phyloP scores from a whole-genome alignment of 2,329 filamentous ascomycete genomes.

The Cordyceps militaris region DNA sequence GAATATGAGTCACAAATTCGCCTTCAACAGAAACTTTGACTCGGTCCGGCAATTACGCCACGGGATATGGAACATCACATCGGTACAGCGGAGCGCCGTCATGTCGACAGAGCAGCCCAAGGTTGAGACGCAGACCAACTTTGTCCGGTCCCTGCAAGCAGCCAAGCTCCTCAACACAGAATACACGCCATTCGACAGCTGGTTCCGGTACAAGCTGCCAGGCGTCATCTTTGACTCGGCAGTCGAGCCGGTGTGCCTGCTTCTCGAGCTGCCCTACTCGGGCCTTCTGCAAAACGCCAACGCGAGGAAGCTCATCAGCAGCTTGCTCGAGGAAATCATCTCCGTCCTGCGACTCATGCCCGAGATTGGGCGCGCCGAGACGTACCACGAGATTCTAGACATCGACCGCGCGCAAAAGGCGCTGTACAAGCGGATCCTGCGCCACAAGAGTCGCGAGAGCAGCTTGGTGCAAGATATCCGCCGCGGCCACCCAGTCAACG shows the following conservation, averaged over 20 bases:
- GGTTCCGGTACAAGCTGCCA: conserved; percentile 70
- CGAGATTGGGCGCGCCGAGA: conserved; percentile 58
- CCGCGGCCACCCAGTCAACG: conserved; percentile 58
- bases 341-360: conserved; percentile 66
- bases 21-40: conserved; percentile 31
- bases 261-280: conserved; percentile 71
- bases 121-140: conserved; percentile 16
- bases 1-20: conserved; percentile 44
- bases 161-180: conserved; percentile 13
- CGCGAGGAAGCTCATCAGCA: conserved; percentile 58
- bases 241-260: conserved; percentile 72
- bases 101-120: conserved; percentile 16
- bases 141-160: conserved; percentile 16
- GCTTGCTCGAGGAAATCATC: conserved; percentile 68
- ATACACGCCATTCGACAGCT: conserved; percentile 37
- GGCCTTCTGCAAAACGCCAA: conserved; percentile 60
- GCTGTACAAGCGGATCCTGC: conserved; percentile 34
- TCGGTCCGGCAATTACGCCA: conserved; percentile 32
- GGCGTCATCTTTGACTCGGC: conserved; percentile 68
- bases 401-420: conserved; percentile 53
- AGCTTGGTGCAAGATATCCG: conserved; percentile 62
- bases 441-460: conserved; percentile 45
- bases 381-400: conserved; percentile 50
- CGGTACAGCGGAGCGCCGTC: conserved; percentile 10
- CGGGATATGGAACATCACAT: conserved; percentile 27